Evolutionary conservation across 306 rosid species (phyloP), one percentile per base, ranked within the genome.

Genomic region (Datisca glomerata): DNA sequence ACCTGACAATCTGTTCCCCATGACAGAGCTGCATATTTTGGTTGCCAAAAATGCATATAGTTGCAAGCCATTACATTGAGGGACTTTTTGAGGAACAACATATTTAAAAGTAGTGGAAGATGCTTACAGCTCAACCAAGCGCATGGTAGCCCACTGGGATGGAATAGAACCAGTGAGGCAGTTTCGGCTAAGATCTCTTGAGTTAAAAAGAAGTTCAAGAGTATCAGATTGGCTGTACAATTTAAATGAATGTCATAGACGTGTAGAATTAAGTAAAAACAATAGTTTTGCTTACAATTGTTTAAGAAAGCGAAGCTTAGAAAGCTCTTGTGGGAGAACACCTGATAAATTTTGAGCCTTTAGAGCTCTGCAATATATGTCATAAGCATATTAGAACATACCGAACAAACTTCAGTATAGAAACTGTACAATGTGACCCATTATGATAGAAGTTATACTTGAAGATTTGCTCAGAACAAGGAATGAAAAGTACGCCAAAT

Each of bases 1-100:
- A 22, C 94, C 97, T 24, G 97, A 83, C 65, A 87, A 68, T 52
- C 41, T 71, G 79, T 76, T 83, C 56, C 97, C 97, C 97, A 83
- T 87, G 0, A 87, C 2, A 54, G 76, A 70, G 54, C 97, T 87
- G 94, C 80, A 61, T 23, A 46, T 59, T 47, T 54, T 55, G 38
- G 49, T 20, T n/a, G n/a, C n/a, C 43, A 50, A 29, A 67, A 60
- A 21, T 5, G 45, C 20, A 18, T 34, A 24, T 24, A 41, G 50
- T 42, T 54, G 22, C 17, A 49, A 23, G 21, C 35, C 34, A 47
- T 21, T 20, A 33, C 31, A 52, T 17, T 3, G 17, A 22, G 45
- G 22, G 59, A 40, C 22, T 25, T n/a, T 12, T n/a, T 16, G 28
- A 39, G 25, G 10, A 47, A 50, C n/a, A 36, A 16, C 46, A 43